Evolutionary conservation across 164 flowering plant genomes (phyloP).

Genomic region (Nelumbo lutea): DNA sequence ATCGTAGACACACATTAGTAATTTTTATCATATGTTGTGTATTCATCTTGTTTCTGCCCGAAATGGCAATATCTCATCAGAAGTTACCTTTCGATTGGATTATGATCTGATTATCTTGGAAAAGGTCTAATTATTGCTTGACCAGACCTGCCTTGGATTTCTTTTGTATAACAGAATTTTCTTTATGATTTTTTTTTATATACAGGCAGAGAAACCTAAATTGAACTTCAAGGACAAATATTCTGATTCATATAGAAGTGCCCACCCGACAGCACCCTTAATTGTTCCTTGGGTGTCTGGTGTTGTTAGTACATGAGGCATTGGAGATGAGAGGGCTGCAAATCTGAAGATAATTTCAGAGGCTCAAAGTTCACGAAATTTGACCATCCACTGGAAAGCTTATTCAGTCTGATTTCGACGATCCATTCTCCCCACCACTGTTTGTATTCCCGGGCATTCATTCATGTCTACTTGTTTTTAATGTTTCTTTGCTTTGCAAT

Average conservation of each 20-base stretch:
- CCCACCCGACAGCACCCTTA: constrained; percentile 75
- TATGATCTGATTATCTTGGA: too few species aligned
- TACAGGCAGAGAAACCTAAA: constrained; percentile 73
- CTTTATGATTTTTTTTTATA: background rate
- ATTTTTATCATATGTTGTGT: too few species aligned
- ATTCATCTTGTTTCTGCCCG: too few species aligned
- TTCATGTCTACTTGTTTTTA: background rate
- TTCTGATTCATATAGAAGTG: constrained; percentile 61
- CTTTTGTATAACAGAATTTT: too few species aligned
- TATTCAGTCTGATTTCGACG: constrained; percentile 1
- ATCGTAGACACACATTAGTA: too few species aligned
- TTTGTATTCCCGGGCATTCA: background rate
- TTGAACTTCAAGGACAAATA: constrained; percentile 68
- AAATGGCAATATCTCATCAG: too few species aligned
- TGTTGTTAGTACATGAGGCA: constrained; percentile 38
- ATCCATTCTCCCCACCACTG: constrained; percentile 1
- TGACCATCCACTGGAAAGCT: background rate
- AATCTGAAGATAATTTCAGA: background rate
- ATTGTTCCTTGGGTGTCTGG: constrained; percentile 92
- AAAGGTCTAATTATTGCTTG: too few species aligned
- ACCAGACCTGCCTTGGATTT: too few species aligned
- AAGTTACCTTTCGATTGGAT: too few species aligned
- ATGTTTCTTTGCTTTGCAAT: background rate
- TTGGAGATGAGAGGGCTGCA: constrained; percentile 1
- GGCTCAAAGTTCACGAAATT: background rate